A percentile compares a stretch with the other conserved stretches of the same genome.
These are phyloP conservation scores for Saturnispora galanensis DNA, from an alignment of 805 yeast genomes.

Conservation along the genomic window DNA sequence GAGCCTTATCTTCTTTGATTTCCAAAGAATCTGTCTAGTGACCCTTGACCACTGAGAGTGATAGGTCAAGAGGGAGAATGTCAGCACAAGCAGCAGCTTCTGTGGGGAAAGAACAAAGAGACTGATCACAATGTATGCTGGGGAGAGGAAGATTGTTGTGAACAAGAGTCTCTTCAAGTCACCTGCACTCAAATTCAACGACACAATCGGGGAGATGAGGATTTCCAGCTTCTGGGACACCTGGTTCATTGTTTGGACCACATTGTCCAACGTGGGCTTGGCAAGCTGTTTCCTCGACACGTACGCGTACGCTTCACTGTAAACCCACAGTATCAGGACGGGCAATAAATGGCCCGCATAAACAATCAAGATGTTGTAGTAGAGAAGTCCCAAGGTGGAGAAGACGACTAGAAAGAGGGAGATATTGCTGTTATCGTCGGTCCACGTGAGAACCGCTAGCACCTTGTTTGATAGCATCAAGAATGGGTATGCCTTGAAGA, in stretches of 20 bases:
- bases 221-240: conserved; percentile 70
- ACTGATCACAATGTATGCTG: conserved; percentile 65
- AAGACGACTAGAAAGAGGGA: conserved; percentile 39
- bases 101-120: conserved; percentile 65
- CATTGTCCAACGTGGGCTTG: conserved; percentile 80
- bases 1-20: conserved; percentile 59
- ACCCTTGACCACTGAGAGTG: conserved; percentile 83
- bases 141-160: conserved; percentile 80
- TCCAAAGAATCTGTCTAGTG: conserved; percentile 79
- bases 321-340: conserved; percentile 50
- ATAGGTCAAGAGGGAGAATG: conserved; percentile 60
- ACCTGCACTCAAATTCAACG: conserved; percentile 60
- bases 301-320: conserved; percentile 46
- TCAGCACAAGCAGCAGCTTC: conserved; percentile 46
- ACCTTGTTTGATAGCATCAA: conserved; percentile 60
- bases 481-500: conserved; percentile 79
- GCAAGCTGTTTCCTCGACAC: conserved; percentile 49
- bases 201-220: conserved; percentile 69
- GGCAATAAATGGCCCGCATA: conserved; percentile 75
- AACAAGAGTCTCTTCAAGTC: conserved; percentile 74
- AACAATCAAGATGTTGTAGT: conserved; percentile 68
- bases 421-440: conserved; percentile 68
- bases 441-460: conserved; percentile 79
- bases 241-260: conserved; percentile 64
- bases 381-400: conserved; percentile 52